Evolutionary conservation across 2,329 filamentous ascomycete genomes (phyloP).

Genomic region (Geosmithia putterillii): DNA sequence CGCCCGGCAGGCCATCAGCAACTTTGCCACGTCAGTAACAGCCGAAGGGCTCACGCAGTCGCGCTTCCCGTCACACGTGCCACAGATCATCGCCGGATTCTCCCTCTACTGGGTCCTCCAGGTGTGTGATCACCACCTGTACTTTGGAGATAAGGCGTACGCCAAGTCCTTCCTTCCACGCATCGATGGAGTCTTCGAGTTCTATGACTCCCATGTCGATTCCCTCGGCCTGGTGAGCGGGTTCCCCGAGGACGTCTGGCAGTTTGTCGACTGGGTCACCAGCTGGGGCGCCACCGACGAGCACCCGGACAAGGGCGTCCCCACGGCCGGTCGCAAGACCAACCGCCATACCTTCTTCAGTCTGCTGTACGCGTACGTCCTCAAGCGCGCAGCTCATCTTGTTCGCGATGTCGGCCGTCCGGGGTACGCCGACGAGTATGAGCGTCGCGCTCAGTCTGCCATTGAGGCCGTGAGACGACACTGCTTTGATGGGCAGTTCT

Average conservation of each 20-base stretch:
- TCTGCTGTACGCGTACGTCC: conserved; percentile 20
- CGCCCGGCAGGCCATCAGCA: conserved; percentile 14
- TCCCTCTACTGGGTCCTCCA: conserved; percentile 20
- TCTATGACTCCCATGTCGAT: conserved; percentile 15
- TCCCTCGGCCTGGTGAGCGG: conserved; percentile 11
- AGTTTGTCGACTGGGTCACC: conserved; percentile 19
- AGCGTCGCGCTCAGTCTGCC: conserved; percentile 9
- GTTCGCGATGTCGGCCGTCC: not conserved
- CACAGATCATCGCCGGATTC: conserved; percentile 20
- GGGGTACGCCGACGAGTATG: conserved; percentile 12
- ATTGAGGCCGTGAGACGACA: conserved; percentile 11
- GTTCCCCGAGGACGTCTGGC: conserved; percentile 12
- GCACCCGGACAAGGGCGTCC: conserved; percentile 15
- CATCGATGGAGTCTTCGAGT: conserved; percentile 11
- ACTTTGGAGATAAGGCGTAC: conserved; percentile 16
- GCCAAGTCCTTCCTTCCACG: conserved; percentile 14
- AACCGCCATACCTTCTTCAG: conserved; percentile 13
- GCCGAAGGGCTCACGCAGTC: conserved; percentile 15
- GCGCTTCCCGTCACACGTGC: conserved; percentile 18
- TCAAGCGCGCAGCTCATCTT: conserved; percentile 14
- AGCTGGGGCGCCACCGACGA: conserved; percentile 6
- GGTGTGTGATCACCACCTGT: conserved; percentile 19
- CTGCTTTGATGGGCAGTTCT: conserved; percentile 18
- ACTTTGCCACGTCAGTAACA: conserved; percentile 5
- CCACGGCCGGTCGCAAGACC: conserved; percentile 17